phyloP scores from a whole-genome alignment of 805 yeast species.

The Kodamaea sagamina region DNA sequence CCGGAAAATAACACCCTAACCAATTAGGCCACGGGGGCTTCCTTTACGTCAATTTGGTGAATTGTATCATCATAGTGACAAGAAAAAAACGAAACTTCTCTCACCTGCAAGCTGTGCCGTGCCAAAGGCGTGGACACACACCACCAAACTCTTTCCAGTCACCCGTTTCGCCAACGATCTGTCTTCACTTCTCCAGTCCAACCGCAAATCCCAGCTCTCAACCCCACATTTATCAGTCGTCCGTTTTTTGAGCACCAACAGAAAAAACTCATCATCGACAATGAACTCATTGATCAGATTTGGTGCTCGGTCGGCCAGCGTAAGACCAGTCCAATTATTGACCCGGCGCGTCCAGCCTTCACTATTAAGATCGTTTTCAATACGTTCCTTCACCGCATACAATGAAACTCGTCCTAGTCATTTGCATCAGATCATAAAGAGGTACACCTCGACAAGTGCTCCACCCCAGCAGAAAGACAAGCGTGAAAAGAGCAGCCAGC shows the following conservation, averaged over 20 bases:
- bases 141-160: too few relatives aligned
- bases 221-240: conserved; percentile 3
- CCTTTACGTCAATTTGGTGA: neutral
- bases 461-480: conserved; percentile 35
- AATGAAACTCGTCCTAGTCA: neutral
- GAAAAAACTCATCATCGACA: neutral
- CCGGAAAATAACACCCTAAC: conserved; percentile 76
- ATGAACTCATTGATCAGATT: conserved; percentile 10
- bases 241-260: neutral
- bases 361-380: conserved; percentile 1
- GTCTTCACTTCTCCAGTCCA: too few relatives aligned
- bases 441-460: conserved; percentile 16
- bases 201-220: neutral
- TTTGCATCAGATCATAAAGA: conserved; percentile 10
- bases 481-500: conserved; percentile 40
- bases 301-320: conserved; percentile 3
- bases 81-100: neutral
- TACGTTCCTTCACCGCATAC: neutral
- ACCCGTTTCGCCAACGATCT: too few relatives aligned
- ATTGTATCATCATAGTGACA: neutral
- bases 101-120: too few relatives aligned
- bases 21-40: conserved; percentile 73
- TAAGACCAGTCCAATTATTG: conserved; percentile 8
- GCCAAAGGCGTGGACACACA: too few relatives aligned
- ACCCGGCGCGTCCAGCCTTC: neutral